These are phyloP conservation scores for Tylopilus intermedius DNA, from an alignment of 768 basidiomycete genomes.

Conservation along the genomic window DNA sequence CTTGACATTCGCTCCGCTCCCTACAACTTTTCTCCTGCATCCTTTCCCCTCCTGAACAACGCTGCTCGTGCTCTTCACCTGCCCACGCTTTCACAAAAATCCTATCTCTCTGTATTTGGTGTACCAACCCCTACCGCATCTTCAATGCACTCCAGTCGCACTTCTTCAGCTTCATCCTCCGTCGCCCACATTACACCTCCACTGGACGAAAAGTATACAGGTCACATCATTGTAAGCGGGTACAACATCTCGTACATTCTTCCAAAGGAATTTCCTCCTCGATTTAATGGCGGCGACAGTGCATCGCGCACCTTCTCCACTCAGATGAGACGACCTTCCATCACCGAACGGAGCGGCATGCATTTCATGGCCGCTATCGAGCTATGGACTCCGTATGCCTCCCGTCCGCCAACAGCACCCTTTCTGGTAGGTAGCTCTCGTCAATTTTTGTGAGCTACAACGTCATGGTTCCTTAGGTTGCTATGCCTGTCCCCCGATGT, in stretches of 20 bases:
- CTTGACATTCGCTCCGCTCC: constrained; percentile 66
- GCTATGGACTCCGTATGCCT: constrained; percentile 66
- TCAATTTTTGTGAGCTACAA: not conserved
- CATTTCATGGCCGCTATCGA: constrained; percentile 83
- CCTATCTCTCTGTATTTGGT: constrained; percentile 56
- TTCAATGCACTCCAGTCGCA: constrained; percentile 29
- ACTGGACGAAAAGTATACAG: constrained; percentile 65
- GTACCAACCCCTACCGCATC: constrained; percentile 33
- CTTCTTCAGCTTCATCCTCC: constrained; percentile 34
- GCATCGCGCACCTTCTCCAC: constrained; percentile 22
- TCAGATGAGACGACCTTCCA: constrained; percentile 47
- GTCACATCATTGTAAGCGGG: constrained; percentile 69
- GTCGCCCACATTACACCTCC: constrained; percentile 32
- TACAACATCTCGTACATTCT: constrained; percentile 75
- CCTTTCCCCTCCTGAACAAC: constrained; percentile 59
- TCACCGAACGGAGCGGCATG: constrained; percentile 51
- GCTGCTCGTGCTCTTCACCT: constrained; percentile 68
- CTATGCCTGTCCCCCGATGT: constrained; percentile 74
- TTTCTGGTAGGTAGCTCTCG: constrained; percentile 49
- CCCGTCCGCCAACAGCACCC: constrained; percentile 66
- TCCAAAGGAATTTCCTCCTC: constrained; percentile 57
- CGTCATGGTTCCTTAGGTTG: constrained; percentile 43
- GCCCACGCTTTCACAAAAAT: constrained; percentile 53
- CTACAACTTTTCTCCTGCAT: constrained; percentile 65
- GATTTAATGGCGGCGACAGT: constrained; percentile 24